Evolutionary conservation across 176 grass and related monocot species (phyloP).

Genomic region (Triticum turgidum): DNA sequence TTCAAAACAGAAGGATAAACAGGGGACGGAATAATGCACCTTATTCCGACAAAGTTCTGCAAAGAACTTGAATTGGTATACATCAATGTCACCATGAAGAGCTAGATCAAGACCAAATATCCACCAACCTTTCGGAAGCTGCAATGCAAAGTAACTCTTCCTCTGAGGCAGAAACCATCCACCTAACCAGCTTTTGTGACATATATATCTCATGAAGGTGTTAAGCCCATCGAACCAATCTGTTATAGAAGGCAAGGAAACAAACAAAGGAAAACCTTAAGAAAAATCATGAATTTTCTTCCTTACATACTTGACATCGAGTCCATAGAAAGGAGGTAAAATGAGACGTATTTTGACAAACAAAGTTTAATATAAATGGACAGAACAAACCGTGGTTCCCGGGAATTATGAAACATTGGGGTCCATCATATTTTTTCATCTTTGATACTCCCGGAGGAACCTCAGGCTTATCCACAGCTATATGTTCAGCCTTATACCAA

Average conservation of each 20-base stretch:
- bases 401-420: constrained; percentile 96
- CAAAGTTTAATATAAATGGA: constrained; percentile 7
- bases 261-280: constrained; percentile 11
- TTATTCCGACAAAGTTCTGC: constrained; percentile 73
- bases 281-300: constrained; percentile 18
- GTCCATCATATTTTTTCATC: constrained; percentile 73
- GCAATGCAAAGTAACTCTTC: constrained; percentile 96
- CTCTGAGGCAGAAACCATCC: constrained; percentile 96
- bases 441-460: constrained; percentile 70
- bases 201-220: constrained; percentile 96
- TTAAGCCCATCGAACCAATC: constrained; percentile 98
- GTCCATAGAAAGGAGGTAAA: constrained; percentile 12
- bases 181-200: constrained; percentile 93
- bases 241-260: constrained; percentile 31
- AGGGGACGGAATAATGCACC: constrained; percentile 42
- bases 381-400: constrained; percentile 79
- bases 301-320: constrained; percentile 11
- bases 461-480: constrained; percentile 88
- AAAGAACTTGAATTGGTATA: constrained; percentile 97
- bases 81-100: constrained; percentile 93
- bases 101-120: constrained; percentile 96
- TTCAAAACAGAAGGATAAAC: constrained; percentile 6
- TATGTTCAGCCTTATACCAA: constrained; percentile 86
- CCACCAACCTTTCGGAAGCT: constrained; percentile 91
- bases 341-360: constrained; percentile 30